Percentiles rank a stretch among this genome's conserved stretches.
These are phyloP conservation scores for Rhizopus stolonifer DNA, from an alignment of 371 early-diverging fungal genomes.

Conservation along the genomic window DNA sequence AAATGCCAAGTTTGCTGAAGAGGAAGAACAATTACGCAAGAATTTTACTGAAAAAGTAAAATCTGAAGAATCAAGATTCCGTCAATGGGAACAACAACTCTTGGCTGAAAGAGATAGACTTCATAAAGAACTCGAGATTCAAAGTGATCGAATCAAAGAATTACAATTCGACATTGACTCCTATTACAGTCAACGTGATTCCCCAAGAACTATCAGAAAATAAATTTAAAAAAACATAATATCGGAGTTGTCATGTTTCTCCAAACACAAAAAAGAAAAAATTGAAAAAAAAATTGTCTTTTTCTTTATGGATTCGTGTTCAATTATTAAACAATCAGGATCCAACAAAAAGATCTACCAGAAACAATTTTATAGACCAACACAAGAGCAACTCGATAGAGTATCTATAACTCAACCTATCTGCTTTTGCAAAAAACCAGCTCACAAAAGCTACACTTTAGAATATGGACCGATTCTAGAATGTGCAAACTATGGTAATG, in stretches of 20 bases:
- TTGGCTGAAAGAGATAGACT: constrained; percentile 91
- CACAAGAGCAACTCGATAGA: constrained; percentile 10
- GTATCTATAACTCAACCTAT: constrained; percentile 13
- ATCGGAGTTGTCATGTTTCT: constrained; percentile 2
- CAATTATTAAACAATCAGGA: too few species aligned
- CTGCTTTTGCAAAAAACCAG: constrained; percentile 43
- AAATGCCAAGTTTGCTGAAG: constrained; percentile 92
- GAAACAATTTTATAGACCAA: constrained; percentile 2
- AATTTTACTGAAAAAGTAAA: constrained; percentile 94
- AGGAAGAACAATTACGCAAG: constrained; percentile 90
- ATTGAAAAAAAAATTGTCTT: too few species aligned
- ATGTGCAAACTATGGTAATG: constrained; percentile 5
- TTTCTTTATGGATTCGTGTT: too few species aligned
- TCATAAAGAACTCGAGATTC: constrained; percentile 89
- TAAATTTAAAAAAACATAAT: constrained; percentile 18
- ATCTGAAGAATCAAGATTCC: constrained; percentile 89
- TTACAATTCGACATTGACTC: constrained; percentile 78
- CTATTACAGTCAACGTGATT: constrained; percentile 38
- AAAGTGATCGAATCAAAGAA: constrained; percentile 80
- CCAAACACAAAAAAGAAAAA: neutral
- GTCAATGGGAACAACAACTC: constrained; percentile 94
- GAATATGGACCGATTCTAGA: constrained; percentile 25
- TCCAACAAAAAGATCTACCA: too few species aligned
- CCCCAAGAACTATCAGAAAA: constrained; percentile 36
- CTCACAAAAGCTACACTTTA: constrained; percentile 16